Conservation (phyloP, 2,329 filamentous ascomycete species). For the Fusarium oxysporum region DNA sequence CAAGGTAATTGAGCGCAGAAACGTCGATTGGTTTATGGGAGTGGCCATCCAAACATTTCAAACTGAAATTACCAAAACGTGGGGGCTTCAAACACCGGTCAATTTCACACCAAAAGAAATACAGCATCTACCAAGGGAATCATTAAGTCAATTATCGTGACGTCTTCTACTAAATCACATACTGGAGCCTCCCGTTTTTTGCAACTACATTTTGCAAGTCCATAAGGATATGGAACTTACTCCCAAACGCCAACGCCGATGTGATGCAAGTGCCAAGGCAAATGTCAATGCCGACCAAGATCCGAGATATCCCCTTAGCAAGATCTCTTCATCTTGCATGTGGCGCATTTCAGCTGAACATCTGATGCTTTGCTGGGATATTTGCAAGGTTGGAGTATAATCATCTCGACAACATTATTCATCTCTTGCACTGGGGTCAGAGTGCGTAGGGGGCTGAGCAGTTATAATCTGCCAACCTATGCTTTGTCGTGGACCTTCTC, state of each 20-base stretch:
- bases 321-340: conserved; percentile 34
- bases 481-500: conserved; percentile 30
- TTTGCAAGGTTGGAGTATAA: background rate
- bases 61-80: conserved; percentile 10
- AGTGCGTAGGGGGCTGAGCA: background rate
- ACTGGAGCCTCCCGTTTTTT: background rate
- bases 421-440: background rate
- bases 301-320: conserved; percentile 44
- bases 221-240: background rate
- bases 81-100: background rate
- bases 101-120: background rate
- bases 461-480: conserved; percentile 18
- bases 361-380: conserved; percentile 4
- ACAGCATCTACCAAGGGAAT: background rate
- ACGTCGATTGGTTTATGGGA: background rate
- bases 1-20: background rate
- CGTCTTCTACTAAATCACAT: background rate
- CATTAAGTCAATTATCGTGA: conserved; percentile 22
- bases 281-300: conserved; percentile 40
- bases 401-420: background rate
- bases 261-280: conserved; percentile 22
- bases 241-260: conserved; percentile 27
- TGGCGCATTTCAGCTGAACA: conserved; percentile 11
- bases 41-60: background rate
- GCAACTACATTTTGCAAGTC: background rate